Evolutionary conservation across 371 early-diverging fungal species (phyloP), one percentile per base, ranked within the genome.

Genomic region (Lichtheimia ornata): DNA sequence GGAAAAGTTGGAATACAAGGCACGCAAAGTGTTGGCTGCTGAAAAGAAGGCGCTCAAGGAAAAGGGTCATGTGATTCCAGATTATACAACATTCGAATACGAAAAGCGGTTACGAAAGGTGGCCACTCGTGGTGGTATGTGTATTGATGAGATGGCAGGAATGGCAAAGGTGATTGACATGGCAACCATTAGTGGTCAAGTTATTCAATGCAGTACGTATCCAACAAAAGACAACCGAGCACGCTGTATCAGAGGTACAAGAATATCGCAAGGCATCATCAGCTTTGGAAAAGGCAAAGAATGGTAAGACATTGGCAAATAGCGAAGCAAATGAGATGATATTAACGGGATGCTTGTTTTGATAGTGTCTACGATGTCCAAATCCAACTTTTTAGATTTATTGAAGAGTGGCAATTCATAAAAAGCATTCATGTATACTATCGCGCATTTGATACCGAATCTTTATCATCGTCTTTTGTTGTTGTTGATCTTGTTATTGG

Each of bases 181-280:
- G 35, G 9, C 0, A 35, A 0, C 35, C 2, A 35, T 12, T 63
- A 90, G 91, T 93, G 50, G 92, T 93, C 45, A 85, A 90, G 61
- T 73, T 93, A 52, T 93, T 93, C 67, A 93, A 93, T 72, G 94
- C 94, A 14, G 87, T 93, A 60, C 82, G 87, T 55, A 85, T 83
- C 50, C 91, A 92, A 58, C 90, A 91, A 67, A 85, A 87, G 68
- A 78, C 82, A 17, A 85, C 86, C 6, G 84, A 91, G 61, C 84
- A 84, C 41, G 76, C 76, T 41, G 65, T 79, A n/a, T 50, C 72
- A 14, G 69, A 76, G 61, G 83, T 74, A 44, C 61, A 71, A 14
- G 68, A 67, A 2, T 74, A 72, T 50, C 74, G 74, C 58, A 81
- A 81, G 55, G 73, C 81, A 27, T 58, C 67, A 41, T 71, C 65